A percentile compares a stretch with the other conserved stretches of the same genome.
Conservation (phyloP, 805 yeast species). For the Danielozyma ontarioensis region DNA sequence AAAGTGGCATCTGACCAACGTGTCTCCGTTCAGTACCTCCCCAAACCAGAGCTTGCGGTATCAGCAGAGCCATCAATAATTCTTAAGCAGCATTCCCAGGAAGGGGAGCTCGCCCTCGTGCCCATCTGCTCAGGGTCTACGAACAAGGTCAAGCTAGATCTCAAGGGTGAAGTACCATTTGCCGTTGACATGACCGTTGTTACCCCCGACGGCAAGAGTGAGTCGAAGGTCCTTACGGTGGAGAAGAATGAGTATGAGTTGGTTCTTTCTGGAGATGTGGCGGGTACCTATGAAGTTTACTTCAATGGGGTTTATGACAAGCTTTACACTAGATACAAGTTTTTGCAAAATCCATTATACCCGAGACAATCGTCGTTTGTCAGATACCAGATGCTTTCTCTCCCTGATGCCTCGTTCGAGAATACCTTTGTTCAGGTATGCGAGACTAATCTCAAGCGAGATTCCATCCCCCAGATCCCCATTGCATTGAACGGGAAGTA, state of each 20-base stretch:
- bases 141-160: constrained; percentile 27
- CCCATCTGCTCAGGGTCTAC: constrained; percentile 29
- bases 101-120: constrained; percentile 15
- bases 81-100: constrained; percentile 19
- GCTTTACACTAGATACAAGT: constrained; percentile 43
- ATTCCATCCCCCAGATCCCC: constrained; percentile 39
- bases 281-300: constrained; percentile 60
- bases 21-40: constrained; percentile 18
- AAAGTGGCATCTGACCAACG: constrained; percentile 11
- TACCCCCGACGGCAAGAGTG: constrained; percentile 50
- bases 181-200: constrained; percentile 59
- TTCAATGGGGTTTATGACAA: constrained; percentile 65
- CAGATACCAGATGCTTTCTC: constrained; percentile 43
- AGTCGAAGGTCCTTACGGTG: constrained; percentile 26
- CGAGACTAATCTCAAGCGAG: constrained; percentile 26
- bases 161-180: constrained; percentile 63
- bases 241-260: constrained; percentile 23
- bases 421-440: constrained; percentile 46
- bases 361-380: constrained; percentile 12
- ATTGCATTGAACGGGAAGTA: constrained; percentile 52
- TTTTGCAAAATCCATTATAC: constrained; percentile 1
- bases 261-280: constrained; percentile 33
- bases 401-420: constrained; percentile 57
- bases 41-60: constrained; percentile 13
- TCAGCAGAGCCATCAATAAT: constrained; percentile 12